These are phyloP conservation scores for Lasiosphaeriaceae sp. DNA, from an alignment of 495 filamentous ascomycete genomes.

Conservation along the genomic window DNA sequence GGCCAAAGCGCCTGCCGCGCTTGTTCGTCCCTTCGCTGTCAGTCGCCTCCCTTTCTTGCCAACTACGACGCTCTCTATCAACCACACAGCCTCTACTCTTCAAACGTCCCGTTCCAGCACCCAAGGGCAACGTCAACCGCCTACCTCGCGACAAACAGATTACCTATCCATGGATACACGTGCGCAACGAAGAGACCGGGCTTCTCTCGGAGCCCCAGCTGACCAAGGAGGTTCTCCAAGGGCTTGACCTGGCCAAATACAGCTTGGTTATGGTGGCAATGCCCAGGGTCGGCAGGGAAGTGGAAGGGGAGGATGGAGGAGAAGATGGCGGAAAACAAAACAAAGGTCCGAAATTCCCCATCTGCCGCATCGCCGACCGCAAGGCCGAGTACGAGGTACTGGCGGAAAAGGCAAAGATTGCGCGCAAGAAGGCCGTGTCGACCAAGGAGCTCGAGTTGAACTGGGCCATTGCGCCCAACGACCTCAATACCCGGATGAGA, in stretches of 20 bases:
- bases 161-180: conserved; percentile 42
- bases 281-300: conserved; percentile 1
- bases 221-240: conserved; percentile 40
- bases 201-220: conserved; percentile 43
- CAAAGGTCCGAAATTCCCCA: conserved; percentile 33
- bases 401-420: conserved; percentile 22
- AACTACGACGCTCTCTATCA: not conserved
- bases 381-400: conserved; percentile 21
- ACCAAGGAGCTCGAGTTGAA: conserved; percentile 77
- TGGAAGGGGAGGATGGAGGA: not conserved
- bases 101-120: not conserved
- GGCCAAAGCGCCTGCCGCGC: conserved; percentile 9
- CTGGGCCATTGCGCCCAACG: conserved; percentile 72
- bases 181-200: conserved; percentile 48
- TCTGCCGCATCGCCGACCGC: conserved; percentile 64
- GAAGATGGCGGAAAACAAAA: not conserved
- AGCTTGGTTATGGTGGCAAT: conserved; percentile 57
- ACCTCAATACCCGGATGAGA: conserved; percentile 58
- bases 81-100: conserved; percentile 4
- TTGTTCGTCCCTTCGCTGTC: conserved; percentile 14
- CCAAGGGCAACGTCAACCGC: not conserved
- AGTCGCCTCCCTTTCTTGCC: not conserved
- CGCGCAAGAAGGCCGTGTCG: conserved; percentile 19
- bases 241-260: conserved; percentile 46
- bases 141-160: conserved; percentile 54